Conservation (phyloP, 768 basidiomycete species). For the Mycena olivaceomarginata region DNA sequence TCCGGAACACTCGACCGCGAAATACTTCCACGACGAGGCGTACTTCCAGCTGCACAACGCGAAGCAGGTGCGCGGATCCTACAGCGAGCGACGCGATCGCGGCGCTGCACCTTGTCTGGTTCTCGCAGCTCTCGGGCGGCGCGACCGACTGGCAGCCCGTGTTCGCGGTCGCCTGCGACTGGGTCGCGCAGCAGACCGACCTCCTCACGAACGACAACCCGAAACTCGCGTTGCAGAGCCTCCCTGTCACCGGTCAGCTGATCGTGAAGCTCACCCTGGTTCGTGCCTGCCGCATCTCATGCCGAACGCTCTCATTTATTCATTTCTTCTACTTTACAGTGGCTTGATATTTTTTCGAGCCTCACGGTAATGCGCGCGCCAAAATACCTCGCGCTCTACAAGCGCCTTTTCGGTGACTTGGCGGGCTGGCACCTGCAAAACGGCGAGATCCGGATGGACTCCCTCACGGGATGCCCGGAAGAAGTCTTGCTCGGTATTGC, state of each 20-base stretch:
- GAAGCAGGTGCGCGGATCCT: constrained; percentile 71
- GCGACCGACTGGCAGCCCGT: constrained; percentile 81
- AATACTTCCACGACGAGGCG: constrained; percentile 83
- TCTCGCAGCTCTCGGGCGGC: constrained; percentile 83
- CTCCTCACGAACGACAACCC: constrained; percentile 81
- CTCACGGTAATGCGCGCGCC: constrained; percentile 77
- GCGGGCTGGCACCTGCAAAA: constrained; percentile 67
- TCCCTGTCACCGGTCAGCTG: constrained; percentile 73
- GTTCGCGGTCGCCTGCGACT: constrained; percentile 84
- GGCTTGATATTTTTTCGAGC: constrained; percentile 86
- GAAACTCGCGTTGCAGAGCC: constrained; percentile 71
- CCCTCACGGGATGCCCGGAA: constrained; percentile 86
- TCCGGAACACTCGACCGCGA: constrained; percentile 74
- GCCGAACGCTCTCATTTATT: constrained; percentile 26
- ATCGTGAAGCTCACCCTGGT: constrained; percentile 86
- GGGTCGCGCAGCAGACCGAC: constrained; percentile 79
- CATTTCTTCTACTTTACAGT: constrained; percentile 63
- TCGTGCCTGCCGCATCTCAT: constrained; percentile 55
- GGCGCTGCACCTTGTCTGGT: constrained; percentile 85
- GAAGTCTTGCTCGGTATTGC: constrained; percentile 86
- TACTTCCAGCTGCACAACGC: constrained; percentile 74
- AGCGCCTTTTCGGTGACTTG: constrained; percentile 75
- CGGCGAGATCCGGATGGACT: constrained; percentile 74
- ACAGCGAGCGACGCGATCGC: constrained; percentile 86
- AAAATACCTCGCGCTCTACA: constrained; percentile 80